Evolutionary conservation across 768 basidiomycete genomes (phyloP), one percentile per base, ranked within the genome.

Genomic region (Tulasnella calospora): DNA sequence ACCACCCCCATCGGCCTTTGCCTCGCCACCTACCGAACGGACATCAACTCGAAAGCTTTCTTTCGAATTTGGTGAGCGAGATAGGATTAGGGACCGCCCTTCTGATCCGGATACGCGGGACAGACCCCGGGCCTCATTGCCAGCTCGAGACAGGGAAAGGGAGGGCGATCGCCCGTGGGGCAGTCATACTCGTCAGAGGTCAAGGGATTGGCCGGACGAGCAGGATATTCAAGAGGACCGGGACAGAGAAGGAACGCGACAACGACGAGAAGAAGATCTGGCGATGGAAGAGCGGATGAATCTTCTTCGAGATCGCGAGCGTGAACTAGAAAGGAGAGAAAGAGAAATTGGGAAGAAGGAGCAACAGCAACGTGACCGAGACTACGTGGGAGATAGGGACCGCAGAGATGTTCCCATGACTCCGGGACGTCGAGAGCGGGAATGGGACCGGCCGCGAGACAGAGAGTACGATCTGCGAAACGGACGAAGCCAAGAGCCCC

Each of bases 161-260:
- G 51, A 67, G 3, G 3, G 75, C 9, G 74, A 75, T 6, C 74
- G 46, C 7, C 30, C 44, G 2, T 33, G 40, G 40, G 30, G 38
- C 19, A 19, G n/a, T 9, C 67, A 72, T 57, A 41, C 77, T 30
- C 44, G 61, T 33, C 77, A 67, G 17, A 30, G 77, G 40, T 78
- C 77, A 69, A 69, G 77, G 23, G 77, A 78, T 36, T 78, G 61
- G 77, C 35, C 77, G 40, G 77, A 78, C 17, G 67, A 70, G 36
- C n/a, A 44, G 21, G 77, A 78, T 27, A 78, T 78, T 38, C 40
- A 3, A 27, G 77, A 78, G 1, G 77, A 78, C 55, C 40, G 73
- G 44, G 78, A 78, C 36, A 74, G 73, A 5, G 78, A 78, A 44
- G 55, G 78, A n/a, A 74, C 73, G 3, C 40, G 77, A 36, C 77